Base-by-base conservation (phyloP, 2,329 filamentous ascomycete genomes). In the Stagonosporopsis tanaceti region DNA sequence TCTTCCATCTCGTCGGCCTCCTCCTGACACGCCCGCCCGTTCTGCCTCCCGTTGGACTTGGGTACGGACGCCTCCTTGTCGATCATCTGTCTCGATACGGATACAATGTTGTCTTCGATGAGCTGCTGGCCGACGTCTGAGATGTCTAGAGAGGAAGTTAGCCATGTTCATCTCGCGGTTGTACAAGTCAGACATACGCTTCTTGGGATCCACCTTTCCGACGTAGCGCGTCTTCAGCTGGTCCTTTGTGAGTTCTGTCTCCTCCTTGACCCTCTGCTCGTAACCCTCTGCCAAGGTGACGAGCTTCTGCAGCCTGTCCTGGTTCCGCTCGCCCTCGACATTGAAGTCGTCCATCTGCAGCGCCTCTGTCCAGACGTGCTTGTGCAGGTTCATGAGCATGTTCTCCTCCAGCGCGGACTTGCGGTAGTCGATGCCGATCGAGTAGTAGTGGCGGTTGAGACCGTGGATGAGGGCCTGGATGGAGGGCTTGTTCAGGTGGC, bases 321-420 rank as follows among this genome's bases (percentile, higher is more conserved):
- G 91, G 76, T 97, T 99, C 76, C 90, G 87, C 64, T 88, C 83
- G 53, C 89, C 92, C 75, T 98, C 94, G 55, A 87, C 82, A 64
- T 89, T 86, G 84, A 99, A 99, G 78, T 98, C 93, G 60, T 94
- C 91, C 93, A 99, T 98, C 76, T 97, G 88, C 64, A 99, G 79
- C 5, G 94, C 95, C 78, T 99, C 95, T 0, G 96, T 99, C 95
- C 95, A 99, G 41, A 97, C 93, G 68, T 98, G 95, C 84, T 99
- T 99, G 85, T 99, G 95, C 65, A 99, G 82, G 77, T 99, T 99
- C 96, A 99, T 99, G 71, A 99, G 80, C 95, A 99, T 99, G 79
- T 97, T 98, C 84, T 99, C 96, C 78, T 99, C 95, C 47, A 99
- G 83, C 1, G 92, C 94, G 0, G 94, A 97, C 84, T 99, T 99